Evolutionary conservation across 73 alveolate genomes (phyloP), one percentile per base, ranked within the genome.

Genomic region (Tetrahymena borealis): DNA sequence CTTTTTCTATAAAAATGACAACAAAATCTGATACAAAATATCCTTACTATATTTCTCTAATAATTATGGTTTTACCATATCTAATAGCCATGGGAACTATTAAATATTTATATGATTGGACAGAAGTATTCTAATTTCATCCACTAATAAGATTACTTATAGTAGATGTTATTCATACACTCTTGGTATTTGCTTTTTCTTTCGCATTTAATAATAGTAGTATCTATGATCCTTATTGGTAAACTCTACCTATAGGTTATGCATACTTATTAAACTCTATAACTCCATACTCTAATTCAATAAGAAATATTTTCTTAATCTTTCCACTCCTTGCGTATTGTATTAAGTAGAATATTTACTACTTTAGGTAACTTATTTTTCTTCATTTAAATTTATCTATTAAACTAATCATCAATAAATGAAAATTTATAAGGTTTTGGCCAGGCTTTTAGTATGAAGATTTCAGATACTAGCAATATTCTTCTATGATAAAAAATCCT

Each of bases 361-460:
- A 60, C 10, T 60, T 60, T 60, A 60, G 85, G 85, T 60, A 60
- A 18, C 9, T 60, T 28, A n/a, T 2, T 0, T 60, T 60, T 60
- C 5, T 4, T 20, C 28, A 24, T 60, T 18, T 10, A 60, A 60
- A 24, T 5, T 90, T 78, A n/a, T 92, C 38, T 38, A 40, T 90
- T 6, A 79, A 39, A 7, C 40, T 78, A 3, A 85, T 39, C 8
- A 79, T 91, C 36, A 41, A 79, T 36, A 93, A 93, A 33, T 78
- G 36, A 18, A 93, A 93, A 39, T 91, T 42, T 60, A 15, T 91
- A 31, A 79, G 91, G 13, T 93, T 93, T n/a, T 93, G 95, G 95
- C 93, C 93, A 11, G 95, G 95, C 16, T 39, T 93, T n/a, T 38
- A 60, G 20, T 93, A 93, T 39, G 95, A 93, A 93, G 95, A 93